phyloP scores from a whole-genome alignment of 805 yeast species.

The Ogataea paradorogensis region DNA sequence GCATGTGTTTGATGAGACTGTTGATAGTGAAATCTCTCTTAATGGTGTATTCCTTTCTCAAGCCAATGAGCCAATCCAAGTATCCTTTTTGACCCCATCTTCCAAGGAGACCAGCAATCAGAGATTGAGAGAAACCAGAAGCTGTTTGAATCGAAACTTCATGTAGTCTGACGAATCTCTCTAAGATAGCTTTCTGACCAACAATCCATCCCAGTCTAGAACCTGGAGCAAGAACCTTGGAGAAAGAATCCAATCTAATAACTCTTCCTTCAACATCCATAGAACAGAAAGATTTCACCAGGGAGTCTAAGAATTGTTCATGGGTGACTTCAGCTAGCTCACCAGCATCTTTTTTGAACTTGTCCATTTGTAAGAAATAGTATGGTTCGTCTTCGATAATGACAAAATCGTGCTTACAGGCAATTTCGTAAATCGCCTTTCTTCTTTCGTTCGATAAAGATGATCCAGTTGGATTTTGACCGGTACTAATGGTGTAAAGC shows the following conservation, averaged over 20 bases:
- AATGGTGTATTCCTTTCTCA: constrained; percentile 77
- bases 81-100: constrained; percentile 92
- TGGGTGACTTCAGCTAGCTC: constrained; percentile 39
- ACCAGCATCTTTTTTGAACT: constrained; percentile 46
- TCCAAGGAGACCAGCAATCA: constrained; percentile 65
- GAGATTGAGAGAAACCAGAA: constrained; percentile 74
- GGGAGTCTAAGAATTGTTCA: constrained; percentile 60
- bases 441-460: constrained; percentile 78
- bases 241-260: constrained; percentile 81
- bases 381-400: constrained; percentile 96
- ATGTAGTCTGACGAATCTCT: constrained; percentile 65
- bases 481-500: constrained; percentile 89
- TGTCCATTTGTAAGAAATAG: constrained; percentile 92
- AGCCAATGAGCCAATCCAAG: constrained; percentile 82
- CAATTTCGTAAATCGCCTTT: constrained; percentile 66
- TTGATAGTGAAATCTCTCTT: constrained; percentile 88
- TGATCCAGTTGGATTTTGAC: constrained; percentile 97
- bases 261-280: constrained; percentile 88
- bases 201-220: constrained; percentile 86
- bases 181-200: constrained; percentile 62
- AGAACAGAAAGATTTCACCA: constrained; percentile 74
- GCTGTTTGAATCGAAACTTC: constrained; percentile 82
- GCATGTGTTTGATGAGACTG: constrained; percentile 60
- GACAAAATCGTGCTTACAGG: constrained; percentile 80
- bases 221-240: constrained; percentile 92